phyloP scores from a whole-genome alignment of 768 basidiomycete species.

The Chalciporus sphaerocephalus region DNA sequence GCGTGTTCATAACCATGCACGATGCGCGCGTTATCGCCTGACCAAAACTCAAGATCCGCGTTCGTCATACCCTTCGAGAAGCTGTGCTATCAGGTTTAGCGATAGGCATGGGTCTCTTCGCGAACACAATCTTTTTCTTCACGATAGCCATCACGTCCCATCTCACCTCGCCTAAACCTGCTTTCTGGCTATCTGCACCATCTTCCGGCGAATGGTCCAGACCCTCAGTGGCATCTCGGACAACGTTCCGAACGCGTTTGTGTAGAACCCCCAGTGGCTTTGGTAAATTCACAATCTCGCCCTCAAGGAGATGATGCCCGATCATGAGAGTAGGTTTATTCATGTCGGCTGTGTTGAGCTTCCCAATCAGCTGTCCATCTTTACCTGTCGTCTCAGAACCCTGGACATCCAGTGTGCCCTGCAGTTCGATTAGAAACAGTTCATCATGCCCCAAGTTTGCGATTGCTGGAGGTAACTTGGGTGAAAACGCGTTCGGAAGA shows the following conservation, averaged over 20 bases:
- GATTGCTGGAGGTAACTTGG: slow-evolving; percentile 57
- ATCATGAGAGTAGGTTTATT: slow-evolving; percentile 76
- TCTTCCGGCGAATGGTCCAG: background rate
- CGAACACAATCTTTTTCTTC: slow-evolving; percentile 78
- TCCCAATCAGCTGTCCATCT: slow-evolving; percentile 75
- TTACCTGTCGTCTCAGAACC: slow-evolving; percentile 45
- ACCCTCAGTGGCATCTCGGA: background rate
- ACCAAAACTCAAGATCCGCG: background rate
- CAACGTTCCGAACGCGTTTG: slow-evolving; percentile 16
- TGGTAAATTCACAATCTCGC: slow-evolving; percentile 67
- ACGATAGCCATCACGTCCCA: slow-evolving; percentile 72
- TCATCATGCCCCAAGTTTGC: slow-evolving; percentile 75
- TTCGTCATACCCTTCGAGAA: slow-evolving; percentile 17
- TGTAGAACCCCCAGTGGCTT: slow-evolving; percentile 81
- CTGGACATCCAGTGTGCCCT: slow-evolving; percentile 76
- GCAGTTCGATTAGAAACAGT: slow-evolving; percentile 80
- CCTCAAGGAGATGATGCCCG: slow-evolving; percentile 89
- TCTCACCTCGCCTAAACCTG: slow-evolving; percentile 17
- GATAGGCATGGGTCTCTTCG: slow-evolving; percentile 78
- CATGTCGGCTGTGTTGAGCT: slow-evolving; percentile 58
- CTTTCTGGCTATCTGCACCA: background rate
- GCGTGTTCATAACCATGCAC: slow-evolving; percentile 18
- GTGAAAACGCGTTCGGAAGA: slow-evolving; percentile 30
- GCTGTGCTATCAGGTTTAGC: slow-evolving; percentile 29
- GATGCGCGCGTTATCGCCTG: slow-evolving; percentile 7